Conservation (phyloP, 2,329 filamentous ascomycete species). For the Helminthosporium solani region DNA sequence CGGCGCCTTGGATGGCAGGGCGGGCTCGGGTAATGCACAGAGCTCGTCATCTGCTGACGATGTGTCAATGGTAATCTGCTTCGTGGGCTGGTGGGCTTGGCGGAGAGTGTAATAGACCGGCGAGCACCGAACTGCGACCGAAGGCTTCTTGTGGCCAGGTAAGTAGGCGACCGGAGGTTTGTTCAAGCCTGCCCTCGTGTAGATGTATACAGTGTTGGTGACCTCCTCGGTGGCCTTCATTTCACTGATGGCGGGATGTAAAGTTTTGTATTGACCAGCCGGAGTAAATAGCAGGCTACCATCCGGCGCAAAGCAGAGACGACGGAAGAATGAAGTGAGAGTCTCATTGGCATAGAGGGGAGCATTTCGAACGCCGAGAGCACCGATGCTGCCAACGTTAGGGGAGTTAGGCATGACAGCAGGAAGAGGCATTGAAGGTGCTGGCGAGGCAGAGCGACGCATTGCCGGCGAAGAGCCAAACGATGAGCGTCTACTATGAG, state of each 20-base stretch:
- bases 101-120: conserved; percentile 84
- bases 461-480: conserved; percentile 77
- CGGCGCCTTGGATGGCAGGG: conserved; percentile 57
- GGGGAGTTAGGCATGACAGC: conserved; percentile 96
- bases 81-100: conserved; percentile 65
- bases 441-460: conserved; percentile 86
- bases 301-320: conserved; percentile 91
- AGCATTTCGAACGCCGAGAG: conserved; percentile 67
- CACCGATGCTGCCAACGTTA: conserved; percentile 62
- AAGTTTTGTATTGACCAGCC: conserved; percentile 89
- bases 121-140: conserved; percentile 91
- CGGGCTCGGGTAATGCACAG: conserved; percentile 77
- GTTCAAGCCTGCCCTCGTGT: conserved; percentile 93
- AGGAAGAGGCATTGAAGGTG: conserved; percentile 88
- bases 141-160: conserved; percentile 96
- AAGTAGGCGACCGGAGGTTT: conserved; percentile 94
- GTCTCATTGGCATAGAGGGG: conserved; percentile 96
- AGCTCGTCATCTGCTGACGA: conserved; percentile 84
- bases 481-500: conserved; percentile 90
- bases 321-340: conserved; percentile 92
- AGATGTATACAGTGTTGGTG: conserved; percentile 97
- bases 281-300: conserved; percentile 92
- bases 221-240: conserved; percentile 78
- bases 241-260: conserved; percentile 67
- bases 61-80: conserved; percentile 92